Evolutionary conservation across 2,329 filamentous ascomycete genomes (phyloP).

Genomic region (Aspergillus japonicus): DNA sequence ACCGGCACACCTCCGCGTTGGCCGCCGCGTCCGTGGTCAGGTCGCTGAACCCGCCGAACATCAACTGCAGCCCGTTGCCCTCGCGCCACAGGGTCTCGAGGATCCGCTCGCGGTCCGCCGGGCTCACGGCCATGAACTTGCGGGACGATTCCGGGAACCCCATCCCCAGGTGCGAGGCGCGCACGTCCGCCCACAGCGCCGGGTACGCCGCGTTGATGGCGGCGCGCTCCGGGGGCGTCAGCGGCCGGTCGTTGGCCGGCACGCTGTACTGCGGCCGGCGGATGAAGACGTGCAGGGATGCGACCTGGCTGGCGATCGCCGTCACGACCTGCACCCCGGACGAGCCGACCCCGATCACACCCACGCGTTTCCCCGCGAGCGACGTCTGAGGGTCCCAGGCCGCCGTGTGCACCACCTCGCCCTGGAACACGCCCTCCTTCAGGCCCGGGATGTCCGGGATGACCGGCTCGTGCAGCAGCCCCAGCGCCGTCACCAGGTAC

Average conservation of each 20-base stretch:
- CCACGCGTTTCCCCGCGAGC: slow-evolving; percentile 48
- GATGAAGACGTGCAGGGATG: slow-evolving; percentile 33
- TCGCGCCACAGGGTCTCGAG: slow-evolving; percentile 13
- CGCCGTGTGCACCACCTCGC: slow-evolving; percentile 54
- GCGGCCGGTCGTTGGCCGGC: slow-evolving; percentile 30
- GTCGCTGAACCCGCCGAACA: slow-evolving; percentile 34
- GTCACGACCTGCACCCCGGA: slow-evolving; percentile 30
- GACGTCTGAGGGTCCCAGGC: slow-evolving; percentile 52
- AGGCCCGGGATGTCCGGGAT: slow-evolving; percentile 55
- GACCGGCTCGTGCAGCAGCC: slow-evolving; percentile 40
- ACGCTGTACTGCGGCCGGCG: slow-evolving; percentile 39
- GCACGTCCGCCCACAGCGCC: slow-evolving; percentile 2
- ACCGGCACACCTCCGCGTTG: slow-evolving; percentile 40
- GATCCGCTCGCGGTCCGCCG: slow-evolving; percentile 11
- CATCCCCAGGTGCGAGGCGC: slow-evolving; percentile 10
- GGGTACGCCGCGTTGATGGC: slow-evolving; percentile 13
- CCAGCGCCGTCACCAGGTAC: slow-evolving; percentile 21
- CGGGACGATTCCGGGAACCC: slow-evolving; percentile 9
- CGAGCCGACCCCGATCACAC: slow-evolving; percentile 43
- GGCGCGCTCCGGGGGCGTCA: slow-evolving; percentile 27
- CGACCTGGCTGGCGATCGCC: slow-evolving; percentile 27
- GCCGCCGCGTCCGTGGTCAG: slow-evolving; percentile 36
- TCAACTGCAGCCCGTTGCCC: slow-evolving; percentile 10
- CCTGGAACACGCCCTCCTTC: slow-evolving; percentile 46
- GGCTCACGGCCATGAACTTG: slow-evolving; percentile 2